A percentile compares a stretch with the other conserved stretches of the same genome.
Conservation (phyloP, 495 filamentous ascomycete genomes). For the Patellaria atrata region DNA sequence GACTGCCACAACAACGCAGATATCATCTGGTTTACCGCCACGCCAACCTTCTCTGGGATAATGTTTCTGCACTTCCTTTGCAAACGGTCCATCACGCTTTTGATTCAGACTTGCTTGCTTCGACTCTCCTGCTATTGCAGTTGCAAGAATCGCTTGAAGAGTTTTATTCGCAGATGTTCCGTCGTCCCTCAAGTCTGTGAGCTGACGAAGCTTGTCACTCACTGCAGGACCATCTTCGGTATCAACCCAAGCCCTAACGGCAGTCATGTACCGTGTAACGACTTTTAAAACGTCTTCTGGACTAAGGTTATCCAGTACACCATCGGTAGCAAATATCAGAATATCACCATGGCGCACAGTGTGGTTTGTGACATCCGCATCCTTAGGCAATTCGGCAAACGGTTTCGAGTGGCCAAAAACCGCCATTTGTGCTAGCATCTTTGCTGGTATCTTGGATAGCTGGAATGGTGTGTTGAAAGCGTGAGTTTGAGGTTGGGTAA, state of each 20-base stretch:
- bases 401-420: constrained; percentile 63
- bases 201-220: constrained; percentile 11
- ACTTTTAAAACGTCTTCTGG: constrained; percentile 73
- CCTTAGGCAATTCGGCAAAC: constrained; percentile 65
- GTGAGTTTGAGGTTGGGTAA: constrained; percentile 79
- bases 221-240: constrained; percentile 40
- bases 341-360: constrained; percentile 78
- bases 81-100: constrained; percentile 79
- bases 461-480: constrained; percentile 97
- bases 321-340: constrained; percentile 80
- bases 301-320: constrained; percentile 94
- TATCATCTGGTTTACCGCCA: constrained; percentile 87
- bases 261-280: constrained; percentile 59
- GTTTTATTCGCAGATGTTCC: constrained; percentile 25
- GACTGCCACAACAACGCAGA: constrained; percentile 63
- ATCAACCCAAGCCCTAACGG: constrained; percentile 57
- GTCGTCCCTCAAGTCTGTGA: constrained; percentile 13
- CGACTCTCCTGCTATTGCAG: constrained; percentile 61
- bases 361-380: constrained; percentile 67
- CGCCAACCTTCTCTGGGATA: constrained; percentile 71
- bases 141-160: constrained; percentile 64
- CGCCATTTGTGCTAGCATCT: constrained; percentile 57
- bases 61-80: constrained; percentile 76
- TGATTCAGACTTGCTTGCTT: constrained; percentile 68
- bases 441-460: constrained; percentile 72